Base-by-base conservation (phyloP, 192 early-diverging fungal species). In the Coemansia sp. region DNA sequence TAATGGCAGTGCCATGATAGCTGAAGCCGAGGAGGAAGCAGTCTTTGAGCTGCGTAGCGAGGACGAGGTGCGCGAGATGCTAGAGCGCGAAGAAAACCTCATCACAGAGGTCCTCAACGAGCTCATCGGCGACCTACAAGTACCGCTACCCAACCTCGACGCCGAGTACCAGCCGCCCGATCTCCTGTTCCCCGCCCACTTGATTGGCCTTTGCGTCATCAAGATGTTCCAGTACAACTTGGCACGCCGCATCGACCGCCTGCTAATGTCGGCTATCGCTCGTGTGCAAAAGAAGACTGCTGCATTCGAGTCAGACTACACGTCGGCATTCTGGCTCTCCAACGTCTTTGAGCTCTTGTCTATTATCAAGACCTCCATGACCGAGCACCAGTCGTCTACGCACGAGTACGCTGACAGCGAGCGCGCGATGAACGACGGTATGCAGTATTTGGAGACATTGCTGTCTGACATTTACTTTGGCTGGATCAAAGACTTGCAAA, bases 401-500 rank as follows among this genome's bases (percentile, higher is more conserved):
- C 75, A 87, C 60, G 85, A 86, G 61, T 89, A 87, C 84, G 80
- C 80, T 51, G 90, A 94, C 58, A 76, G 73, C 0, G 92, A 93
- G 75, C 90, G 91, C 57, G 78, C 91, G 3, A 90, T 98, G 61
- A 90, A 91, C 60, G 93, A 93, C 23, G 89, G 95, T 62, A 92
- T 93, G 74, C 90, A 87, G 77, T 95, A 97, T 61, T 84, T 98
- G 31, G 93, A 99, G 78, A 89, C 92, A 66, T 78, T 98, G 29
- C 87, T 98, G 59, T 89, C 93, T 38, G 94, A 97, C 62, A 96
- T 98, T 65, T 98, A 95, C 88, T 94, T 95, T 84, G 94, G 94
- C 21, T 98, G 96, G 96, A 93, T 98, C 89, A 96, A 95, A 79
- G 94, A 96, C 59, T 86, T 98, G 69, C 95, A 98, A 81, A 98